phyloP scores from a whole-genome alignment of 305 asterid genomes.

The Coffea humblotiana region DNA sequence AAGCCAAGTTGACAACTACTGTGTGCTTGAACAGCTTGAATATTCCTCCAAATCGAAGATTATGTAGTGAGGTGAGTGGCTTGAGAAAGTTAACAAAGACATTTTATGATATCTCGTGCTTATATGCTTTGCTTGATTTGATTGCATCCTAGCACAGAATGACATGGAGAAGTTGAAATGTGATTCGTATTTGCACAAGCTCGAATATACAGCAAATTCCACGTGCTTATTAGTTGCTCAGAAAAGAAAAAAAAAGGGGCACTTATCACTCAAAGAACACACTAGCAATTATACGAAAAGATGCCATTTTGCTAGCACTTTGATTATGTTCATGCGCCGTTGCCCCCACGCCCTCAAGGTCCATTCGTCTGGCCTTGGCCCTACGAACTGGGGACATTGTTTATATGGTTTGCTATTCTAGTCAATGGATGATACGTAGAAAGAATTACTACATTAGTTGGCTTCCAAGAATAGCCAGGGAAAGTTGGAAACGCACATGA shows the following conservation, averaged over 20 bases:
- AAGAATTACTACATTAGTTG: no score
- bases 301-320: background rate
- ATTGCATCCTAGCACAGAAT: constrained; percentile 8
- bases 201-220: background rate
- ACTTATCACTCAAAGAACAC: constrained; percentile 19
- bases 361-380: background rate
- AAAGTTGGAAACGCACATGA: no score
- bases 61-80: background rate
- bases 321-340: background rate
- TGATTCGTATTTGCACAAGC: constrained; percentile 20
- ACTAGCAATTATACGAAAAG: background rate
- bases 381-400: background rate
- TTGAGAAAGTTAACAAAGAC: background rate
- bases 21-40: background rate
- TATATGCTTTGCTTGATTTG: background rate
- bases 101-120: background rate
- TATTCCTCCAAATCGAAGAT: constrained; percentile 10
- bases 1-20: constrained; percentile 19
- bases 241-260: no score
- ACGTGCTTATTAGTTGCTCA: constrained; percentile 21
- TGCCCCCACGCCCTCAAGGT: background rate
- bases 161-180: constrained; percentile 9
- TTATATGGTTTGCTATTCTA: background rate
- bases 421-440: background rate
- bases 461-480: no score